Base-by-base conservation (phyloP, 1,284 basidiomycete genomes). In the Abortiporus biennis region DNA sequence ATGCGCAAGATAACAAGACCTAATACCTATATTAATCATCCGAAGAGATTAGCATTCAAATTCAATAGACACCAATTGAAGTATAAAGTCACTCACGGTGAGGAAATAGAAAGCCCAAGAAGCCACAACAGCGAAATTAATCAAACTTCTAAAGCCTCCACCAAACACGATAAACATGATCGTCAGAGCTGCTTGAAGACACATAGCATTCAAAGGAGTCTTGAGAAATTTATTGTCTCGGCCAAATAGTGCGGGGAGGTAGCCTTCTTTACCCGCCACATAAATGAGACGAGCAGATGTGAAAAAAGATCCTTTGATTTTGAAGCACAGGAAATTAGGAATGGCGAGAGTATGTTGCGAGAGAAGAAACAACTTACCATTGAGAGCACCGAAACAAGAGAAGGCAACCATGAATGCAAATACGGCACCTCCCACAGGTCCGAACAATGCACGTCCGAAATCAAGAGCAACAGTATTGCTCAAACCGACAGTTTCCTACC, bases 381-480 rank as follows among this genome's bases (percentile, higher is more conserved):
- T 94, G 33, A 96, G 63, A 1, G 93, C 91, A 8, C 93, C 93
- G 52, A 96, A 92, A 58, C 93, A 98, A 1, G 91, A 95, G 47
- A 98, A 78, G 1, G 92, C 90, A 2, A 99, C 95, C 69, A 94
- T 80, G 46, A 78, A 71, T 1, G 93, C 91, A 59, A 99, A 98
- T 2, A 95, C 56, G 1, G 83, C 77, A 0, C 89, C 93, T 16
- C 96, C 95, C 11, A 85, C 63, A 4, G 83, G 78, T 4, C 96
- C 95, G 49, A 94, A 87, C 2, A 95, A 65, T 0, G 79, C 81
- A 42, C 84, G 76, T 1, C 96, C 96, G 55, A 97, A 99, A 62
- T 99, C 95, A 48, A 95, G 71, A 0, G 92, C 94, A 15, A 97
- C 91, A 0, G 94, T 97, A 53, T 98, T 98, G 48, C 86, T 90